Base-by-base conservation (phyloP, 2,329 filamentous ascomycete genomes). In the Cryphonectria naterciae region DNA sequence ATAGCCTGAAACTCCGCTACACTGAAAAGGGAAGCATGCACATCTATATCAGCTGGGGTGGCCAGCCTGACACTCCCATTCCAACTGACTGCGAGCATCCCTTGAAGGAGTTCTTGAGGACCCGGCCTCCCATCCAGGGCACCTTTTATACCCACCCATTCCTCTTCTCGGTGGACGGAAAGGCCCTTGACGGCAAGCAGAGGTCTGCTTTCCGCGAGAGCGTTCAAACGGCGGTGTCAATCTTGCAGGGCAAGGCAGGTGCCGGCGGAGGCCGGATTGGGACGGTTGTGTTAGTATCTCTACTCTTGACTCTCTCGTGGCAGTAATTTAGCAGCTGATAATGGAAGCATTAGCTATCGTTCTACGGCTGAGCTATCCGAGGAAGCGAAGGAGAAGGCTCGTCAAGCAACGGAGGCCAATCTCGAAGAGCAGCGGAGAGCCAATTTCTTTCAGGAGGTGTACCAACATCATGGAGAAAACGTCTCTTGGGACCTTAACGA, bases 1-100 rank as follows among this genome's bases (percentile, higher is more conserved):
- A 35, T 35, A 70, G 58, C 32, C 68, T 70, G 60, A 67, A 72
- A 5, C 52, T 72, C 64, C 61, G 64, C 46, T 70, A 72, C 25
- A 28, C 49, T n/a, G 19, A 64, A 15, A 41, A 25, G 13, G 68
- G 49, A 5, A 54, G 39, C 41, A 41, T 72, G n/a, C 13, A 46
- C 52, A 56, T 66, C 13, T 67, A 70, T 7, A 25, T 64, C 28
- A 49, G 49, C 39, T 67, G 68, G 67, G 49, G 68, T 6, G 68
- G 70, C 1, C 43, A 22, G 8, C 2, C 10, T 32, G 37, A 64
- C 35, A 19, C 10, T n/a, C 28, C n/a, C 6, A 28, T 65, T 10
- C n/a, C 39, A 22, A 11, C 3, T 0, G 28, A 10, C 2, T 63
- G 25, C 35, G 37, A 19, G 19, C 52, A 32, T 6, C 60, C 58